A percentile compares a stretch with the other conserved stretches of the same genome.
phyloP scores from a whole-genome alignment of 1,139 yeast species.

The Eremothecium gossypii region DNA sequence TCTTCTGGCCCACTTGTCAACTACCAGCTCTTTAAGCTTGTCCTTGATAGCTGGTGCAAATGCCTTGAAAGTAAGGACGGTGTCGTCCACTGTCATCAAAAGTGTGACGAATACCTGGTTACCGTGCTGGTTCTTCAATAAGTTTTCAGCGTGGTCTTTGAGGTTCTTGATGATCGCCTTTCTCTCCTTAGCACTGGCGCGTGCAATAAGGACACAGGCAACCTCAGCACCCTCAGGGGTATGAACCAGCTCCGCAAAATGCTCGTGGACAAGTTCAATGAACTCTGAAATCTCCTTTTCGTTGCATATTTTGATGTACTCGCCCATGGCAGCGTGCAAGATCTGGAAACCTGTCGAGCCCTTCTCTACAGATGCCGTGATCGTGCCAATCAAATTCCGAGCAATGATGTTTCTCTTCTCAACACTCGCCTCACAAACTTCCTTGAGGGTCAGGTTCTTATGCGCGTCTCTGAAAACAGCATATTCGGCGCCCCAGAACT shows the following conservation, averaged over 20 bases:
- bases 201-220: constrained; percentile 69
- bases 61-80: constrained; percentile 69
- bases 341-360: constrained; percentile 96
- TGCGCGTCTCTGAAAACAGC: constrained; percentile 82
- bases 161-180: constrained; percentile 63
- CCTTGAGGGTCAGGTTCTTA: constrained; percentile 50
- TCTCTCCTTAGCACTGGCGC: constrained; percentile 89
- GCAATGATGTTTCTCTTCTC: constrained; percentile 76
- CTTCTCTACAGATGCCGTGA: constrained; percentile 84
- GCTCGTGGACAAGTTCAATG: constrained; percentile 76
- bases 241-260: constrained; percentile 89
- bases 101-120: constrained; percentile 69
- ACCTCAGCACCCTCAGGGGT: constrained; percentile 92
- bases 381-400: constrained; percentile 70
- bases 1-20: constrained; percentile 76
- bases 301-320: constrained; percentile 62
- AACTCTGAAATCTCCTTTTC: constrained; percentile 68
- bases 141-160: constrained; percentile 62
- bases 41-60: constrained; percentile 55
- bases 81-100: constrained; percentile 87
- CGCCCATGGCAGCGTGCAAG: constrained; percentile 92
- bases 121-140: constrained; percentile 81
- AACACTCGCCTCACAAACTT: constrained; percentile 58
- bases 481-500: constrained; percentile 95
- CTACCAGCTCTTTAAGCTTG: constrained; percentile 47